Base-by-base conservation (phyloP, 1,139 yeast genomes). In the Ogataea hybrid region DNA sequence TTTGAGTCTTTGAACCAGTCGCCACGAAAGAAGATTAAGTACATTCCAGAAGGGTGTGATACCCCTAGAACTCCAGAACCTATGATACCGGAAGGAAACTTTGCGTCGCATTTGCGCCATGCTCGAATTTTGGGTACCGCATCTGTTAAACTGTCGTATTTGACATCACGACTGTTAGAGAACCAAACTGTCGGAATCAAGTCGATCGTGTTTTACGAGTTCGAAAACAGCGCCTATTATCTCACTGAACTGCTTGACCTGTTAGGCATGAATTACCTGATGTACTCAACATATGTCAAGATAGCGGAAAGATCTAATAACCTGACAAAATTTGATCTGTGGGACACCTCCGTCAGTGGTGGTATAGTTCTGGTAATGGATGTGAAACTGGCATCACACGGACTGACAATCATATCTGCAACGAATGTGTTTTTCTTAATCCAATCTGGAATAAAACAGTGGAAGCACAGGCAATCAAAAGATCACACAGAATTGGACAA, bases 401-500 rank as follows among this genome's bases (percentile, higher is more conserved):
- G 90, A 0, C 60, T 83, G 39, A 81, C 85, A 0, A 79, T 83
- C 6, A 75, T 79, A 17, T 71, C 81, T 1, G 89, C 89, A 3
- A 79, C 87, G 0, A 69, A 79, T 41, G 85, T 82, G 3, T 82
- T 79, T 52, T 81, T 83, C 67, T 81, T 11, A 80, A 74, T 49
- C 89, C 89, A 0, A 81, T 82, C 2, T 83, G 89, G 88, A 77
- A 73, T 50, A 70, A 79, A 44, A 74, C 84, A 0, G 68, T 79
- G 8, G 88, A 81, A 55, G 87, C 87, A 0, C 88, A 81, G 52
- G 87, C 87, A 0, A 79, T 81, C 39, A 81, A 81, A 51, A 74
- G 88, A 65, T 83, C 87, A 0, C 88, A 81, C 59, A 71, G 88
- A 59, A 81, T 81, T 54, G 88, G 88, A 0, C 88, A 81, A 52